These are phyloP conservation scores for Primulina huaijiensis DNA, from an alignment of 257 asterid species.

Conservation along the genomic window DNA sequence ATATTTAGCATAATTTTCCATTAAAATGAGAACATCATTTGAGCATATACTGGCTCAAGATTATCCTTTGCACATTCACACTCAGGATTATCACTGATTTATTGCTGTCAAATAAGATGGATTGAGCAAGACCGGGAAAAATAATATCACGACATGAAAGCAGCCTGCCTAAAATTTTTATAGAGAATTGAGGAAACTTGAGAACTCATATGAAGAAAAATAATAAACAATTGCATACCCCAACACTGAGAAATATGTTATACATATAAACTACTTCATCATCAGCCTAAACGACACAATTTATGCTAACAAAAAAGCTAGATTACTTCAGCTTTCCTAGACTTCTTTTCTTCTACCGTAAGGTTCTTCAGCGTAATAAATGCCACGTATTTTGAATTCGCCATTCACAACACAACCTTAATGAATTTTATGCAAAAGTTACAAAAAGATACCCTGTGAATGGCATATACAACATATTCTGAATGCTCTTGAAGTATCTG, in stretches of 20 bases:
- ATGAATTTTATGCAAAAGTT: conserved; percentile 33
- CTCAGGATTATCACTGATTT: background rate
- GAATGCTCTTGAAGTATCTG: conserved; percentile 95
- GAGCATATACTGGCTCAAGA: background rate
- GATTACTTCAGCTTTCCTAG: background rate
- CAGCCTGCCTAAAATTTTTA: background rate
- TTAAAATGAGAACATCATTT: background rate
- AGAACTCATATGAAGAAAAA: background rate
- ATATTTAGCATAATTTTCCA: background rate
- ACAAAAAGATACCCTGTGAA: conserved; percentile 81
- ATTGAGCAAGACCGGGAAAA: background rate
- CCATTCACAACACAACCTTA: conserved; percentile 23
- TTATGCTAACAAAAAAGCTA: conserved; percentile 8
- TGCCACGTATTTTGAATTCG: conserved; percentile 10
- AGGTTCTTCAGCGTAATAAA: conserved; percentile 3
- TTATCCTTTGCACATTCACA: background rate
- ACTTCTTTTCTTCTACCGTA: conserved; percentile 9
- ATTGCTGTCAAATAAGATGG: conserved; percentile 8
- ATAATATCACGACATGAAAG: background rate
- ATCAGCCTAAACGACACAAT: conserved; percentile 21
- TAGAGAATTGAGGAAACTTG: conserved; percentile 7
- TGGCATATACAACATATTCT: conserved; percentile 92
- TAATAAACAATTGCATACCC: conserved; percentile 11
- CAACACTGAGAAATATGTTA: conserved; percentile 6
- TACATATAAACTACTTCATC: conserved; percentile 5